A percentile compares a stretch with the other conserved stretches of the same genome.
These are phyloP conservation scores for Gymnopilus dilepis DNA, from an alignment of 768 basidiomycete species.

Conservation along the genomic window DNA sequence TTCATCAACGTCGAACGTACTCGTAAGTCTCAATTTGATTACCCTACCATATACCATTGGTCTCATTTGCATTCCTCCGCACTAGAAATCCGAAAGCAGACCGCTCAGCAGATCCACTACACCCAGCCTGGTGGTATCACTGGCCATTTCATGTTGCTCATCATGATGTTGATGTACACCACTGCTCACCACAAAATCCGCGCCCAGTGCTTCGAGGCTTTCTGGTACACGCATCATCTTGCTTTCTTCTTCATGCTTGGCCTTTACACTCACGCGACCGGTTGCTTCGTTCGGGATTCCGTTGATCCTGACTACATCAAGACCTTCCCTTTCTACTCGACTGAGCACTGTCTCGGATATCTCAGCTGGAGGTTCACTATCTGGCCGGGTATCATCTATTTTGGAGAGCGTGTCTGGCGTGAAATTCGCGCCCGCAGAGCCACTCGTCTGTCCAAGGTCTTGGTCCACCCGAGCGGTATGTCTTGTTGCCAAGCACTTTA, in stretches of 20 bases:
- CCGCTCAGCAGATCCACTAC: conserved; percentile 87
- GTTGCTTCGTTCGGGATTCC: conserved; percentile 94
- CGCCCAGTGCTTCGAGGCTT: conserved; percentile 89
- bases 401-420: conserved; percentile 84
- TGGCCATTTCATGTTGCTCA: conserved; percentile 93
- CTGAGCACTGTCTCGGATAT: conserved; percentile 91
- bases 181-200: conserved; percentile 91
- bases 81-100: conserved; percentile 80
- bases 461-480: conserved; percentile 86
- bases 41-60: background rate
- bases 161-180: conserved; percentile 92
- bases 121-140: conserved; percentile 90
- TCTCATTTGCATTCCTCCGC: conserved; percentile 12
- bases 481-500: background rate
- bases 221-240: conserved; percentile 97
- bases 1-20: conserved; percentile 90
- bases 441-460: conserved; percentile 83
- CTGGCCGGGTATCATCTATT: conserved; percentile 91
- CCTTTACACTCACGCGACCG: conserved; percentile 88
- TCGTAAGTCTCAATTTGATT: conserved; percentile 53
- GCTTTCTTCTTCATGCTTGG: conserved; percentile 95
- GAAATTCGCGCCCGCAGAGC: conserved; percentile 80
- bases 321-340: conserved; percentile 87
- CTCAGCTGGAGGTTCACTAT: conserved; percentile 90
- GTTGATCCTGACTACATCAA: conserved; percentile 68